phyloP scores from a whole-genome alignment of 2,329 filamentous ascomycete species.

The Hymenoscyphus fructigenus region DNA sequence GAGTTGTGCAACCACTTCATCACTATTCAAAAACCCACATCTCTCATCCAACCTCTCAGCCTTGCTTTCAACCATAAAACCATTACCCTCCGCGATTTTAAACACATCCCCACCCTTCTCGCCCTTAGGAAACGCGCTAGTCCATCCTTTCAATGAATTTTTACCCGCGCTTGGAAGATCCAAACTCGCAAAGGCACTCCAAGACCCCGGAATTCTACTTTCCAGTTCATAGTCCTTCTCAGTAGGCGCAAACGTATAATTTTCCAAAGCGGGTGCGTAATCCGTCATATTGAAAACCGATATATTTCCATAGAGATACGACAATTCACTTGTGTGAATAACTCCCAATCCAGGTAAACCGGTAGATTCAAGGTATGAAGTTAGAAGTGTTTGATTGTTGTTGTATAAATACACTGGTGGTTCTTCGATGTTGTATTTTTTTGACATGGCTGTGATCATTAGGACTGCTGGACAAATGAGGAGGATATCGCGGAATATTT shows the following conservation, averaged over 20 bases:
- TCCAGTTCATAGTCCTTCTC: conserved; percentile 43
- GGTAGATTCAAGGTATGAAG: conserved; percentile 41
- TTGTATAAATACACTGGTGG: conserved; percentile 49
- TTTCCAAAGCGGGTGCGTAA: conserved; percentile 17
- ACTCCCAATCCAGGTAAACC: conserved; percentile 44
- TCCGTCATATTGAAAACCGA: conserved; percentile 43
- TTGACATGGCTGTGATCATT: conserved; percentile 42
- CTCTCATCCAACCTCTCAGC: conserved; percentile 46
- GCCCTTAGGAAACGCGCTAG: conserved; percentile 37
- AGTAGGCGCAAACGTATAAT: conserved; percentile 37
- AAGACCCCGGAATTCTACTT: conserved; percentile 44
- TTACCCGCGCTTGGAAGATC: conserved; percentile 39
- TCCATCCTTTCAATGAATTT: conserved; percentile 44
- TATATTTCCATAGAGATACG: conserved; percentile 51
- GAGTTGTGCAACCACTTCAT: conserved; percentile 43
- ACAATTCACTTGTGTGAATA: conserved; percentile 53
- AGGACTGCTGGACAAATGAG: conserved; percentile 50
- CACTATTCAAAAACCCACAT: conserved; percentile 55
- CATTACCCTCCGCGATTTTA: conserved; percentile 45
- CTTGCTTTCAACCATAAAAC: conserved; percentile 44
- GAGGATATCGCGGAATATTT: conserved; percentile 51
- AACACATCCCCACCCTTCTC: conserved; percentile 38
- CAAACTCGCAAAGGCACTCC: conserved; percentile 46
- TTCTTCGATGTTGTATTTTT: conserved; percentile 32
- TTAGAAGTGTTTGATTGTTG: conserved; percentile 55